Percentiles rank a stretch among this genome's conserved stretches.
Conservation (phyloP, 2,329 filamentous ascomycete genomes). For the Diaporthe australafricana region DNA sequence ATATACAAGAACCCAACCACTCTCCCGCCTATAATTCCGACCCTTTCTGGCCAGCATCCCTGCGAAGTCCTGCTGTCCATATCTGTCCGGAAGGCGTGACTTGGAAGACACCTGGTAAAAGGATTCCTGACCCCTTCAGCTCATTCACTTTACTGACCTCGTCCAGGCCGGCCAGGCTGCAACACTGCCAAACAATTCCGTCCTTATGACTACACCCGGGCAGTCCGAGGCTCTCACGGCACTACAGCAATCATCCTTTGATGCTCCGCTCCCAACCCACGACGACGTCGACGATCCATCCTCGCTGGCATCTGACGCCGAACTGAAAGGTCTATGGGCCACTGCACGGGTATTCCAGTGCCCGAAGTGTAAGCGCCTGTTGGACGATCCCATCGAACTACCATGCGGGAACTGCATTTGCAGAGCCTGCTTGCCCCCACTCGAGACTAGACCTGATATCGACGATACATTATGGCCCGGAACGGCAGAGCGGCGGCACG, state of each 20-base stretch:
- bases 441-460: slow-evolving; percentile 75
- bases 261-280: neutral
- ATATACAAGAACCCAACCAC: neutral
- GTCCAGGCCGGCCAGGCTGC: slow-evolving; percentile 12
- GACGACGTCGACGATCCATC: slow-evolving; percentile 12
- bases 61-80: neutral
- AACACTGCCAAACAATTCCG: neutral
- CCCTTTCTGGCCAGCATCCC: neutral
- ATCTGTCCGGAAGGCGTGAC: neutral
- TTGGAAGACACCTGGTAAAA: neutral
- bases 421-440: slow-evolving; percentile 76
- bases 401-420: slow-evolving; percentile 87
- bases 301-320: slow-evolving; percentile 2
- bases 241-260: slow-evolving; percentile 11
- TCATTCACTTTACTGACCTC: neutral
- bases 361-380: slow-evolving; percentile 74
- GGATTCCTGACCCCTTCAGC: neutral
- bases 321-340: slow-evolving; percentile 28
- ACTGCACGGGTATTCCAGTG: slow-evolving; percentile 81
- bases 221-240: slow-evolving; percentile 27
- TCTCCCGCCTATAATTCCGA: neutral
- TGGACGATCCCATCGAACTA: slow-evolving; percentile 77
- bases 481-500: slow-evolving; percentile 72
- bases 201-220: slow-evolving; percentile 32
- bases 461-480: slow-evolving; percentile 73